A percentile compares a stretch with the other conserved stretches of the same genome.
phyloP scores from a whole-genome alignment of 2,329 filamentous ascomycete species.

The Pyrenochaeta sp. region DNA sequence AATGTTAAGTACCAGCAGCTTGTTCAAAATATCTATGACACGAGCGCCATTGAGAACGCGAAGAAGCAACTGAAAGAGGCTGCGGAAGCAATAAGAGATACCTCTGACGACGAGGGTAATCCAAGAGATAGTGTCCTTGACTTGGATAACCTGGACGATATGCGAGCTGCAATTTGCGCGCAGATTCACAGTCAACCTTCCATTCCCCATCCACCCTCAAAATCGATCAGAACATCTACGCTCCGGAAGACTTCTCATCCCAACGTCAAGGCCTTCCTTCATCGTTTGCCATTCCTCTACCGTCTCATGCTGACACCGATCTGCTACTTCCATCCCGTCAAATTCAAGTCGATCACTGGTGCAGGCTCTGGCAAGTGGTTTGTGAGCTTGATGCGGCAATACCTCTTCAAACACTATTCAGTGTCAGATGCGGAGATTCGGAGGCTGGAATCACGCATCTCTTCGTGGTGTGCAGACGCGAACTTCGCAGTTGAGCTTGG shows the following conservation, averaged over 20 bases:
- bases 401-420: constrained; percentile 60
- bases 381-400: constrained; percentile 54
- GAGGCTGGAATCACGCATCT: constrained; percentile 56
- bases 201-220: constrained; percentile 59
- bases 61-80: constrained; percentile 31
- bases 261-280: constrained; percentile 53
- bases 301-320: constrained; percentile 58
- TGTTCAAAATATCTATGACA: constrained; percentile 44
- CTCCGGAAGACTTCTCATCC: constrained; percentile 54
- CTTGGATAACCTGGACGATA: constrained; percentile 47
- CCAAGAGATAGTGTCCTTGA: constrained; percentile 35
- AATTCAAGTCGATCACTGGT: constrained; percentile 58
- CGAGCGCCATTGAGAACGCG: constrained; percentile 39
- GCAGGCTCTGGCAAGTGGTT: constrained; percentile 61
- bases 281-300: constrained; percentile 59
- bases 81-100: constrained; percentile 29
- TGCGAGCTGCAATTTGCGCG: constrained; percentile 60
- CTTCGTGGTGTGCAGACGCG: constrained; percentile 59
- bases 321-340: constrained; percentile 61
- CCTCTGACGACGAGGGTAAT: constrained; percentile 30
- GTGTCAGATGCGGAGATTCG: constrained; percentile 54
- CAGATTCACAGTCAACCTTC: constrained; percentile 58
- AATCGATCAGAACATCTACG: constrained; percentile 59
- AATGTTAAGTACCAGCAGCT: constrained; percentile 52
- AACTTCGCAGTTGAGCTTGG: constrained; percentile 60